Evolutionary conservation across 805 yeast genomes (phyloP).

Genomic region (Suhomyces prunicola): DNA sequence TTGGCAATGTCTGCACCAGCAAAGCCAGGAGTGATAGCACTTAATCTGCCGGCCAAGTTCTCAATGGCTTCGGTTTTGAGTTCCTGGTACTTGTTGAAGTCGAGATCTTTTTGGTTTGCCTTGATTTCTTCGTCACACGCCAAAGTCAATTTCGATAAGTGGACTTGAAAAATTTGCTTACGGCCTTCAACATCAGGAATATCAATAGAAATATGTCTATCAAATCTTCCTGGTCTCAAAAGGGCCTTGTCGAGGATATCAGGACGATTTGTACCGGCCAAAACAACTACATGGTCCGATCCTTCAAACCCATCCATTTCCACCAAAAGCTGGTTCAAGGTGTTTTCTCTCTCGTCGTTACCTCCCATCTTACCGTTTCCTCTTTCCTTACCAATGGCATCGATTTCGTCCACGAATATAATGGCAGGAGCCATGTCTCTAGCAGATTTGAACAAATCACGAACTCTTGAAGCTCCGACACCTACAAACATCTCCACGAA

Average conservation of each 20-base stretch:
- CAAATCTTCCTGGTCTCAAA: constrained; percentile 93
- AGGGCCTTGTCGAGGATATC: constrained; percentile 88
- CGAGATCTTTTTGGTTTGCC: constrained; percentile 34
- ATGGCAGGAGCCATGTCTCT: constrained; percentile 88
- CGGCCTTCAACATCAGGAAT: constrained; percentile 88
- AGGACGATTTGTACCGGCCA: constrained; percentile 93
- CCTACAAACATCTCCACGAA: constrained; percentile 98
- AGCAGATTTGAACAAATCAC: constrained; percentile 88
- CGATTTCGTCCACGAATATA: constrained; percentile 90
- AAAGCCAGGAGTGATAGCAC: constrained; percentile 92
- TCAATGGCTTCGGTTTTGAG: constrained; percentile 45
- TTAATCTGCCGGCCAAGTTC: constrained; percentile 74
- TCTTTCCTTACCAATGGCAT: constrained; percentile 90
- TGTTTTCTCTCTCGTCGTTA: constrained; percentile 91
- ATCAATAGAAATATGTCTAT: constrained; percentile 83
- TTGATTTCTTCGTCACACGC: constrained; percentile 37
- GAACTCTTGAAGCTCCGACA: constrained; percentile 92
- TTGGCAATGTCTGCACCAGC: constrained; percentile 97
- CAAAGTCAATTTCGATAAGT: constrained; percentile 59
- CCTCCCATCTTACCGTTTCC: constrained; percentile 71
- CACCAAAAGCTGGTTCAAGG: constrained; percentile 85
- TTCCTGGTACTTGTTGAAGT: constrained; percentile 38
- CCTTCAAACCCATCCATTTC: constrained; percentile 94
- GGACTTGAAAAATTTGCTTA: constrained; percentile 80
- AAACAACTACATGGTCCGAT: constrained; percentile 86